Percentiles rank a stretch among this genome's conserved stretches.
These are phyloP conservation scores for Alternaria hordeiaustralica DNA, from an alignment of 2,329 filamentous ascomycete genomes.

Conservation along the genomic window DNA sequence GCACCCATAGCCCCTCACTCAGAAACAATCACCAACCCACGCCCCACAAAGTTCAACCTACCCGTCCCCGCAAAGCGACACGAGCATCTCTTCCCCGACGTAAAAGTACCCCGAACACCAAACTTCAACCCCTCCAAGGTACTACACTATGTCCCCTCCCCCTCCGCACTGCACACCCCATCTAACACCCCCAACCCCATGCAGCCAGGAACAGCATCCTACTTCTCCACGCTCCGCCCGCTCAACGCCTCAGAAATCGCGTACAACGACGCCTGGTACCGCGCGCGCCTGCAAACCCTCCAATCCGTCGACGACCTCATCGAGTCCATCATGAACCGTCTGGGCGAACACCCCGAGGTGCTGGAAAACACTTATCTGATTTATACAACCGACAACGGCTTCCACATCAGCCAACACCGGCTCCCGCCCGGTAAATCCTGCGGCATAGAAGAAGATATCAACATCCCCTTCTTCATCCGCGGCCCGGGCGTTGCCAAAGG, in stretches of 20 bases:
- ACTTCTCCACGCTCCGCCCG: constrained; percentile 32
- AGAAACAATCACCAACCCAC: constrained; percentile 22
- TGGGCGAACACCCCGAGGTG: constrained; percentile 49
- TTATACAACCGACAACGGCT: constrained; percentile 53
- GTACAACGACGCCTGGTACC: constrained; percentile 62
- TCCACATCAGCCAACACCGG: constrained; percentile 51
- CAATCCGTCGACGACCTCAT: constrained; percentile 64
- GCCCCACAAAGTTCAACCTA: constrained; percentile 51
- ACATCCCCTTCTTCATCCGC: constrained; percentile 51
- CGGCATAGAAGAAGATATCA: constrained; percentile 52
- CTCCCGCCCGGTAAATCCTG: constrained; percentile 51
- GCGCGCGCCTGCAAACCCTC: constrained; percentile 56
- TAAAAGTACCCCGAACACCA: constrained; percentile 64
- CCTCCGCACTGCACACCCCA: not conserved
- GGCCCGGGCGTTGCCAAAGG: constrained; percentile 46
- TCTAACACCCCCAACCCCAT: not conserved
- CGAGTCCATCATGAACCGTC: constrained; percentile 51
- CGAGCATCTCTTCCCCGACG: constrained; percentile 65
- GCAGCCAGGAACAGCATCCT: constrained; percentile 26
- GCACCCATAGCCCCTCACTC: constrained; percentile 71
- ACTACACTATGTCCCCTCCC: no score
- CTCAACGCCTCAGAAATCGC: constrained; percentile 57
- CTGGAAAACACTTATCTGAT: constrained; percentile 57
- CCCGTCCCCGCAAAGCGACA: constrained; percentile 68
- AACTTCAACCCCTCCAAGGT: constrained; percentile 70